Conservation (phyloP, 108 stramenopile genomes). For the Cylindrotheca closterium region DNA sequence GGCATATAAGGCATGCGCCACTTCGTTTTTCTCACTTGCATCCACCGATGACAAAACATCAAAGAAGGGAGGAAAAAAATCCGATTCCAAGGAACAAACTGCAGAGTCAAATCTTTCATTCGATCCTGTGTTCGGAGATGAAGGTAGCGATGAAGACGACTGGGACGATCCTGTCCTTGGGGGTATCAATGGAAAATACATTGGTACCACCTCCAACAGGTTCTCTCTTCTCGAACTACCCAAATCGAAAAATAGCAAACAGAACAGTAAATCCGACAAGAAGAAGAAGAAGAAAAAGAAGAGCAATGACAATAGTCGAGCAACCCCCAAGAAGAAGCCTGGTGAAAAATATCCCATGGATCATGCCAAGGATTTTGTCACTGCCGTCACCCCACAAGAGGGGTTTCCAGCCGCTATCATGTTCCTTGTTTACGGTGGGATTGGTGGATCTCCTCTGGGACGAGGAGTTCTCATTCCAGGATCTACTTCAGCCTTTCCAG, state of each 20-base stretch:
- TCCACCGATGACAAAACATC: neutral
- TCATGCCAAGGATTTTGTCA: slow-evolving; percentile 49
- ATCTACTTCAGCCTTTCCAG: slow-evolving; percentile 32
- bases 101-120: slow-evolving; percentile 28
- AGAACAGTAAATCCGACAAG: slow-evolving; percentile 2
- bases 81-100: slow-evolving; percentile 30
- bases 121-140: slow-evolving; percentile 82
- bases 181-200: slow-evolving; percentile 14
- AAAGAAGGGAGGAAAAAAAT: neutral
- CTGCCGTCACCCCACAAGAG: slow-evolving; percentile 45
- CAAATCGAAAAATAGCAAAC: slow-evolving; percentile 22
- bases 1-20: slow-evolving; percentile 18
- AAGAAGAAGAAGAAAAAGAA: neutral
- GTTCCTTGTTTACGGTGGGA: slow-evolving; percentile 64
- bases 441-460: slow-evolving; percentile 21
- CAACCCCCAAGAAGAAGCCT: slow-evolving; percentile 10
- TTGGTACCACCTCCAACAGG: slow-evolving; percentile 31
- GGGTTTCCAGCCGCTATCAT: slow-evolving; percentile 38
- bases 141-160: slow-evolving; percentile 17
- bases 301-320: no score
- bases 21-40: neutral
- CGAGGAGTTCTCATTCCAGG: slow-evolving; percentile 28
- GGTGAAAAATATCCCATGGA: slow-evolving; percentile 40
- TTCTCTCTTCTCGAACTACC: slow-evolving; percentile 24
- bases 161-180: slow-evolving; percentile 19